These are phyloP conservation scores for Laguncularia racemosa DNA, from an alignment of 345 rosid species.

Conservation along the genomic window DNA sequence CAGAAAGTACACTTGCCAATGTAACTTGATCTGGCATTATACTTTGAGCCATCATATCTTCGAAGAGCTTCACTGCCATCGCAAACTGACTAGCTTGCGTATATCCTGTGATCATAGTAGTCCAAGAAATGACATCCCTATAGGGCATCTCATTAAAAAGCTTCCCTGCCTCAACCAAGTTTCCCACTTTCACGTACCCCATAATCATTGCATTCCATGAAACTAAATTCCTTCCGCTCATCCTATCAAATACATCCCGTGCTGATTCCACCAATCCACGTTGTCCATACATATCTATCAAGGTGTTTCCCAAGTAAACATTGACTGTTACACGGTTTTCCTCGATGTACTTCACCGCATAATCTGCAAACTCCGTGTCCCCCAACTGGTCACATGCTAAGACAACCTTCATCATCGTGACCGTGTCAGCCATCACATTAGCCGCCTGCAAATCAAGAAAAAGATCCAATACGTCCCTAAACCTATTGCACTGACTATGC, in stretches of 20 bases:
- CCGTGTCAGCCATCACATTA: slow-evolving; percentile 40
- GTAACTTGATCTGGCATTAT: slow-evolving; percentile 54
- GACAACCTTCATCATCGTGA: slow-evolving; percentile 55
- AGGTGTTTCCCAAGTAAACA: slow-evolving; percentile 54
- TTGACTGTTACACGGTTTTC: slow-evolving; percentile 33
- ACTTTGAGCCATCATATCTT: slow-evolving; percentile 45
- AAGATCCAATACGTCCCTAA: slow-evolving; percentile 33
- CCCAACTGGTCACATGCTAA: slow-evolving; percentile 30
- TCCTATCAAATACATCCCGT: slow-evolving; percentile 25
- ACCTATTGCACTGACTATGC: slow-evolving; percentile 32
- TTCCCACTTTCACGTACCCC: slow-evolving; percentile 30
- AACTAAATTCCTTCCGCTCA: slow-evolving; percentile 39
- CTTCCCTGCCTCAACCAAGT: slow-evolving; percentile 29
- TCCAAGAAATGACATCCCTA: slow-evolving; percentile 65
- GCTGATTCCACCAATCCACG: slow-evolving; percentile 43
- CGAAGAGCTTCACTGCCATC: slow-evolving; percentile 42
- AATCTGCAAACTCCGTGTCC: slow-evolving; percentile 21
- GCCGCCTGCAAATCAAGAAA: slow-evolving; percentile 38
- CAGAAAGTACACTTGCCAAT: slow-evolving; percentile 44
- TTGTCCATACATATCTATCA: slow-evolving; percentile 51
- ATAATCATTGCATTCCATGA: slow-evolving; percentile 52
- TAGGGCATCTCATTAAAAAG: slow-evolving; percentile 49
- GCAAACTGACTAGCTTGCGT: slow-evolving; percentile 30
- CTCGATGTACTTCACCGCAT: slow-evolving; percentile 30
- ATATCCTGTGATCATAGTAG: slow-evolving; percentile 56